These are phyloP conservation scores for Escovopsis sp. DNA, from an alignment of 2,329 filamentous ascomycete species.

Conservation along the genomic window DNA sequence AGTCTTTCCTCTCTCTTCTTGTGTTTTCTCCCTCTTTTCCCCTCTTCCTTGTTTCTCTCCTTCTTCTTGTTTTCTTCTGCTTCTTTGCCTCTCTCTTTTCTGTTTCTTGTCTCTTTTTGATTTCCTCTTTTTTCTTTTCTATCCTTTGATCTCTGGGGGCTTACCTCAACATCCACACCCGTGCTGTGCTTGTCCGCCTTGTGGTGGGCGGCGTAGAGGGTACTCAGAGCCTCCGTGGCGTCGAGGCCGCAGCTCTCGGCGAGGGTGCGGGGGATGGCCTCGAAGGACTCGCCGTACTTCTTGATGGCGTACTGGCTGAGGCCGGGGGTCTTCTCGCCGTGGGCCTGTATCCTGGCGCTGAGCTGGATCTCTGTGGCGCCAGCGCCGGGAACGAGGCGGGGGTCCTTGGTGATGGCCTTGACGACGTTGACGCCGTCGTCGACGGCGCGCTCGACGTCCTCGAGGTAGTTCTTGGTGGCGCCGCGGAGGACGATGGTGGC, in stretches of 20 bases:
- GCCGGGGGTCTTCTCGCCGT: constrained; percentile 84
- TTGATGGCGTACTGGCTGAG: constrained; percentile 92
- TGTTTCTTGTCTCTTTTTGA: too few species aligned
- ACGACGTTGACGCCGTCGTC: constrained; percentile 98
- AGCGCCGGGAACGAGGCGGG: constrained; percentile 80
- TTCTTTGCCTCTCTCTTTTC: too few species aligned
- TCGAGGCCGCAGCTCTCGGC: constrained; percentile 93
- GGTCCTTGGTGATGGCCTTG: constrained; percentile 92
- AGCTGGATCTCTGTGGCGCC: constrained; percentile 91
- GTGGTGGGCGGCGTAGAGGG: constrained; percentile 84
- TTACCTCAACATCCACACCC: constrained; percentile 83
- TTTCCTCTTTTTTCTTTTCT: too few species aligned
- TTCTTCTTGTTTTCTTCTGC: too few species aligned
- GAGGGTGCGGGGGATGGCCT: constrained; percentile 85
- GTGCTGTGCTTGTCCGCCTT: constrained; percentile 75
- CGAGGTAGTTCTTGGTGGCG: constrained; percentile 93
- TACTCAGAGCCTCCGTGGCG: constrained; percentile 88
- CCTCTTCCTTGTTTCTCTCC: too few species aligned
- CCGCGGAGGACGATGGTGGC: constrained; percentile 88
- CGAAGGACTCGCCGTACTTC: constrained; percentile 94
- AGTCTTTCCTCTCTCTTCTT: too few species aligned
- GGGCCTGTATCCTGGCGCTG: constrained; percentile 76
- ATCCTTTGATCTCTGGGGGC: too few species aligned
- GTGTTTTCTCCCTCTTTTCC: too few species aligned
- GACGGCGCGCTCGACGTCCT: constrained; percentile 91